Percentiles rank a stretch among this genome's conserved stretches.
phyloP scores from a whole-genome alignment of 2,329 filamentous ascomycete genomes.

The Didymella glomerata region DNA sequence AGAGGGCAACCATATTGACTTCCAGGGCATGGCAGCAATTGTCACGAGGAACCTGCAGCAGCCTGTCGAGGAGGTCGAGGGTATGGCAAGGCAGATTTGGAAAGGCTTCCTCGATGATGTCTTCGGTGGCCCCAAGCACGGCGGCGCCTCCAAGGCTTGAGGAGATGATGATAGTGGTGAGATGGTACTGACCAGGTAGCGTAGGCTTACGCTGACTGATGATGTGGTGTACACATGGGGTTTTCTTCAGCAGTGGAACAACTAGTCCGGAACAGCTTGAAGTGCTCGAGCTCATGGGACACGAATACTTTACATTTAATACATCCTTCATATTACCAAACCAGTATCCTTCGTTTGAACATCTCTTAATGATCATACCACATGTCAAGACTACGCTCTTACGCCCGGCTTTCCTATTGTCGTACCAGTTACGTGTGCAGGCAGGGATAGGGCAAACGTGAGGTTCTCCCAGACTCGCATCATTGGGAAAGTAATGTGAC shows the following conservation, averaged over 20 bases:
- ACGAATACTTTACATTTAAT: conserved; percentile 35
- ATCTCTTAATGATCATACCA: not conserved
- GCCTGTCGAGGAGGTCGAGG: conserved; percentile 54
- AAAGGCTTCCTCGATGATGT: conserved; percentile 61
- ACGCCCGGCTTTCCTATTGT: too few relatives aligned
- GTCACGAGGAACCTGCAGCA: conserved; percentile 49
- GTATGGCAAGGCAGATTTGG: conserved; percentile 58
- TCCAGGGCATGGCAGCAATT: conserved; percentile 64
- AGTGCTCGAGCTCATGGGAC: conserved; percentile 50
- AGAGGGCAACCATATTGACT: conserved; percentile 64
- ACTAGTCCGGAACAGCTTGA: conserved; percentile 37
- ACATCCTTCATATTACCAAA: not conserved
- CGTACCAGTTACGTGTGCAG: too few relatives aligned
- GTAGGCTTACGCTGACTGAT: conserved; percentile 5
- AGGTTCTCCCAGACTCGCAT: too few relatives aligned
- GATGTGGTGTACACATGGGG: conserved; percentile 2
- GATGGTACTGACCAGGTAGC: not conserved
- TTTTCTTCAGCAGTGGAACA: conserved; percentile 14
- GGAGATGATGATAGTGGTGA: not conserved
- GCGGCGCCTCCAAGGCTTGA: conserved; percentile 34
- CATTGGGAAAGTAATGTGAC: too few relatives aligned
- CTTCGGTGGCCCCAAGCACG: conserved; percentile 52
- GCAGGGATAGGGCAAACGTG: too few relatives aligned
- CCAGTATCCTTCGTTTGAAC: not conserved
- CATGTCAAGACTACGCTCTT: not conserved